Evolutionary conservation across 352 stramenopile genomes (phyloP), one percentile per base, ranked within the genome.

Genomic region (Phytophthora chlamydospora): DNA sequence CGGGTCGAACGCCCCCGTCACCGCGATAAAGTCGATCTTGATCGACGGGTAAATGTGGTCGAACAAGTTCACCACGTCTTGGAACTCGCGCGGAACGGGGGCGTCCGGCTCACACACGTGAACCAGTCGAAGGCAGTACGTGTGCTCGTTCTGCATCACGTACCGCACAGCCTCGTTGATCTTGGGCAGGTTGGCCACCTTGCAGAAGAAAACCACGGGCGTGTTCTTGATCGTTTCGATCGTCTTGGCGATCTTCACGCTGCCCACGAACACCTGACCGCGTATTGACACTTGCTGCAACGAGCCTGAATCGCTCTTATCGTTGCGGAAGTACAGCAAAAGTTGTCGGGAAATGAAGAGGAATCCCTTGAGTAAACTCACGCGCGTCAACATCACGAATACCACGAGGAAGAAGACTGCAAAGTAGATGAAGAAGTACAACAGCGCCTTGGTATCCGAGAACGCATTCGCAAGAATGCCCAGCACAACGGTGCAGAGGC

Each of bases 121-220:
- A 17, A 97, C 89, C 8, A 98, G 78, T 35, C 94, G 76, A 12
- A 98, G 74, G 43, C 83, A 88, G 50, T 93, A 91, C 16, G 88
- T 97, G 71, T 97, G 81, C 42, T 91, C 80, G 70, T 98, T 97
- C 9, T 74, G 53, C 40, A 89, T 81, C 55, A 97, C 89, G 56
- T 98, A 98, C 16, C 88, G 66, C 38, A 98, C 86, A 6, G 90
- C 91, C 39, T 97, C 93, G 61, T 98, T 98, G 52, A 97, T 85
- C 62, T 91, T 87, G 21, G 92, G 88, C 11, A 97, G 58, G 57
- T 97, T 91, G 12, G 86, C 72, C 8, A 75, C 54, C 62, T 98
- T 98, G 70, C 78, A 91, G 63, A 97, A 98, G 68, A 97, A 97
- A 6, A 98, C 77, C 40, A 91, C 80, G 0, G 90, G 92, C 14